Evolutionary conservation across 768 basidiomycete species (phyloP).

Genomic region (Tephrocybe sp.): DNA sequence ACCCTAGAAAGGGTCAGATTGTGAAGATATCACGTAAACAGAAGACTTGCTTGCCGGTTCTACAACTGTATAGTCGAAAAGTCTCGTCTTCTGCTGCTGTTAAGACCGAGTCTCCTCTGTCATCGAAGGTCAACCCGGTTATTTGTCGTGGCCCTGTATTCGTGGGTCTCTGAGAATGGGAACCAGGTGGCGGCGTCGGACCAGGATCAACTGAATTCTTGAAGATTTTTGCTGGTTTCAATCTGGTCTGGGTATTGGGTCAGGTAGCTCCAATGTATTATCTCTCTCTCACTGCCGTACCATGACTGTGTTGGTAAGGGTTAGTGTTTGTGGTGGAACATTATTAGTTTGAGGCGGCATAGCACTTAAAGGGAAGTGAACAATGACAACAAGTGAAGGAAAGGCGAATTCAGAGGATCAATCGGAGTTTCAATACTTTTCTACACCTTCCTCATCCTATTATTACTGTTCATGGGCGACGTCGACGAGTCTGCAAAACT

Average conservation of each 20-base stretch:
- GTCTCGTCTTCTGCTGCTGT: constrained; percentile 93
- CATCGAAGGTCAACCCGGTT: constrained; percentile 89
- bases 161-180: constrained; percentile 34
- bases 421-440: constrained; percentile 60
- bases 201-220: constrained; percentile 70
- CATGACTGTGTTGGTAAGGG: constrained; percentile 51
- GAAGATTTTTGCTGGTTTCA: constrained; percentile 91
- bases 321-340: constrained; percentile 33
- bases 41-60: constrained; percentile 87
- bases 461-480: constrained; percentile 74
- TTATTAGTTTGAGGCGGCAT: constrained; percentile 43
- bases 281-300: constrained; percentile 30
- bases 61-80: constrained; percentile 86
- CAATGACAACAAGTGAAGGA: neutral
- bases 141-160: constrained; percentile 66
- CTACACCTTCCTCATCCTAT: constrained; percentile 22
- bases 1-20: constrained; percentile 43
- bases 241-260: constrained; percentile 48
- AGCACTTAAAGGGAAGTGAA: neutral
- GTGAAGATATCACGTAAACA: constrained; percentile 18
- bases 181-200: constrained; percentile 44
- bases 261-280: constrained; percentile 10
- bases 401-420: neutral
- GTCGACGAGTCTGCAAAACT: constrained; percentile 82
- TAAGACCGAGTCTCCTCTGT: constrained; percentile 81